Base-by-base conservation (phyloP, 23 red algal genomes). In the Gracilaria vermiculophylla region DNA sequence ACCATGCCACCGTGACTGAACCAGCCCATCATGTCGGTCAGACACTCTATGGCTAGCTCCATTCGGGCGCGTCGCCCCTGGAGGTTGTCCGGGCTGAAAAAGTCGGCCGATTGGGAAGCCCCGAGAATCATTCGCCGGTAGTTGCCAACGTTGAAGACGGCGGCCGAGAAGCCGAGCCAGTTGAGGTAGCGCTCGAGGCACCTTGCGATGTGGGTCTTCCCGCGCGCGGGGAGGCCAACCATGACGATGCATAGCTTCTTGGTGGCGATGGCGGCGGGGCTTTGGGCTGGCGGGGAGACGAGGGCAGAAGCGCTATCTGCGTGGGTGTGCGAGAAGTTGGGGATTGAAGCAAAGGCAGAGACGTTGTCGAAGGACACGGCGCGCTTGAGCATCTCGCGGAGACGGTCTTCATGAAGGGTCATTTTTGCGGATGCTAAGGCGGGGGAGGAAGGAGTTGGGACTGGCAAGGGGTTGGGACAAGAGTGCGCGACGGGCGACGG, bases 241-340 rank as follows among this genome's bases (percentile, higher is more conserved):
- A 99, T 99, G 23, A 99, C 93, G 58, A 99, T 94, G 75, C 89
- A 94, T 27, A 99, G 84, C 69, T 95, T 95, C 87, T 92, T 92
- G 31, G 90, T 96, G 57, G 85, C 56, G 33, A 96, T 81, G 55
- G 48, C 11, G 73, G 41, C 23, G 53, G 33, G 11, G 80, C 8
- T 20, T 0, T 51, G 53, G 5, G 39, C 12, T 6, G 17, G 80
- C 36, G 66, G 19, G 62, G 7, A 11, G 13, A 50, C 21, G 36
- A 73, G 39, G 39, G 67, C 39, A 9, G 47, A 39, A 17, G 3
- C 20, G 37, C 42, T 41, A 17, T 49, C 64, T n/a, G 47, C 32
- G 3, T 34, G 3, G 27, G 62, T 41, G 32, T 19, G 34, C 10
- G 60, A 32, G 36, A 24, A 31, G 45, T 37, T 77, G 53, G 90